A percentile compares a stretch with the other conserved stretches of the same genome.
Conservation (phyloP, 2,329 filamentous ascomycete genomes). For the Nemania sp. region DNA sequence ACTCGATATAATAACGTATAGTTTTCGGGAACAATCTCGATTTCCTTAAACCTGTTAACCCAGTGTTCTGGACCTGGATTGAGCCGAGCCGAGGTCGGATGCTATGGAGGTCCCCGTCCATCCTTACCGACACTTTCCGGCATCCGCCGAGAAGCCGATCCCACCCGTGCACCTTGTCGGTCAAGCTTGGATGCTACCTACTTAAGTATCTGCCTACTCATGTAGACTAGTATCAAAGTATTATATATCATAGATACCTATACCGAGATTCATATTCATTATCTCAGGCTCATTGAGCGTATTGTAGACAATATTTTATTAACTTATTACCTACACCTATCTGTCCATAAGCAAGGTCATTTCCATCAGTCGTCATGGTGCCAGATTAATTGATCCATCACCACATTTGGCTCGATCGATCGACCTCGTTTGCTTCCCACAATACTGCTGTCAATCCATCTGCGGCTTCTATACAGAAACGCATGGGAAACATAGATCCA, state of each 20-base stretch:
- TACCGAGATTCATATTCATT: not conserved
- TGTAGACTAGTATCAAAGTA: not conserved
- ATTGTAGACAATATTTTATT: conserved; percentile 26
- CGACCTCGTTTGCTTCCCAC: conserved; percentile 9
- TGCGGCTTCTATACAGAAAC: conserved; percentile 25
- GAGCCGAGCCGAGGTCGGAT: conserved; percentile 39
- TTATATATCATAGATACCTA: not conserved
- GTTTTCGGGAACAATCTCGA: not conserved
- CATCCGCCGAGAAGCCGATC: conserved; percentile 20
- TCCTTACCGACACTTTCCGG: conserved; percentile 34
- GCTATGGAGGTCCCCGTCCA: conserved; percentile 3
- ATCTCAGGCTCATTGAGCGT: not conserved
- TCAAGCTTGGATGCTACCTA: not conserved
- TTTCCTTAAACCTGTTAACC: not conserved
- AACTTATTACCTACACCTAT: conserved; percentile 30
- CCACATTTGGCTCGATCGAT: not conserved
- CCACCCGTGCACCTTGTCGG: not conserved
- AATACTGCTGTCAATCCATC: not conserved
- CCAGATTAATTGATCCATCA: not conserved
- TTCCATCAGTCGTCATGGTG: conserved; percentile 15
- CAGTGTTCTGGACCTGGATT: not conserved
- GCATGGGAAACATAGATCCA: conserved; percentile 25
- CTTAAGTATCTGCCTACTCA: not conserved
- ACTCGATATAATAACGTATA: no score
- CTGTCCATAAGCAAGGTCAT: not conserved